Conservation (phyloP, 306 rosid genomes). For the Malus sieversii region DNA sequence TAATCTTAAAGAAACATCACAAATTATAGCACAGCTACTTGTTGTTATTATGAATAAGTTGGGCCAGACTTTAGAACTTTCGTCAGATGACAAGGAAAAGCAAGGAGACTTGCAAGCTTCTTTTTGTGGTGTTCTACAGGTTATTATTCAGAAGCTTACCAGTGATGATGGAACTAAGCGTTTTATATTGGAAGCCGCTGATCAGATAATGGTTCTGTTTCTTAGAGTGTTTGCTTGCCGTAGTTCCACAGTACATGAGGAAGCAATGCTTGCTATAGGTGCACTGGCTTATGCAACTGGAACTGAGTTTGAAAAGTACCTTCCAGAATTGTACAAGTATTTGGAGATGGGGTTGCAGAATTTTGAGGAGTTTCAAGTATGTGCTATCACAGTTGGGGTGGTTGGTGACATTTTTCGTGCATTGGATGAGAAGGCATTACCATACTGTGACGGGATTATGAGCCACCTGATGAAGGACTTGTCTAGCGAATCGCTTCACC, state of each 20-base stretch:
- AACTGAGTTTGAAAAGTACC: slow-evolving; percentile 20
- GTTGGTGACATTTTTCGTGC: slow-evolving; percentile 32
- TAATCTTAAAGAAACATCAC: slow-evolving; percentile 20
- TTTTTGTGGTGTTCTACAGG: slow-evolving; percentile 37
- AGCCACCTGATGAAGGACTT: slow-evolving; percentile 18
- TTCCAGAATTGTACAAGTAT: slow-evolving; percentile 24
- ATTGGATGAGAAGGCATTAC: slow-evolving; percentile 27
- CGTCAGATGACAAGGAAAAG: slow-evolving; percentile 29
- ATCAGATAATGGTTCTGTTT: slow-evolving; percentile 26
- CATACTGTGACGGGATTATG: slow-evolving; percentile 29
- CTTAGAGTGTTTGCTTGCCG: slow-evolving; percentile 36
- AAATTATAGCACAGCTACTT: slow-evolving; percentile 22
- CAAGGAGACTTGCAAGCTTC: slow-evolving; percentile 37
- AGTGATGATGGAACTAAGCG: slow-evolving; percentile 19
- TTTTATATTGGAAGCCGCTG: slow-evolving; percentile 19
- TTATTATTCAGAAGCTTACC: slow-evolving; percentile 30
- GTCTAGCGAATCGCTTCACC: slow-evolving; percentile 20
- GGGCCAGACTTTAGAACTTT: slow-evolving; percentile 27
- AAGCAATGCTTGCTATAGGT: slow-evolving; percentile 40
- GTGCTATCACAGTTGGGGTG: slow-evolving; percentile 34
- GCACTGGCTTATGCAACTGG: slow-evolving; percentile 33
- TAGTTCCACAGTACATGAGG: slow-evolving; percentile 38
- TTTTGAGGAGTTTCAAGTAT: slow-evolving; percentile 32
- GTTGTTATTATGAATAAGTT: slow-evolving; percentile 26
- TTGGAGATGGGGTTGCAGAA: slow-evolving; percentile 38